Percentiles rank a stretch among this genome's conserved stretches.
Conservation (phyloP, 78 protist species). For the Corallochytrium limacisporum region DNA sequence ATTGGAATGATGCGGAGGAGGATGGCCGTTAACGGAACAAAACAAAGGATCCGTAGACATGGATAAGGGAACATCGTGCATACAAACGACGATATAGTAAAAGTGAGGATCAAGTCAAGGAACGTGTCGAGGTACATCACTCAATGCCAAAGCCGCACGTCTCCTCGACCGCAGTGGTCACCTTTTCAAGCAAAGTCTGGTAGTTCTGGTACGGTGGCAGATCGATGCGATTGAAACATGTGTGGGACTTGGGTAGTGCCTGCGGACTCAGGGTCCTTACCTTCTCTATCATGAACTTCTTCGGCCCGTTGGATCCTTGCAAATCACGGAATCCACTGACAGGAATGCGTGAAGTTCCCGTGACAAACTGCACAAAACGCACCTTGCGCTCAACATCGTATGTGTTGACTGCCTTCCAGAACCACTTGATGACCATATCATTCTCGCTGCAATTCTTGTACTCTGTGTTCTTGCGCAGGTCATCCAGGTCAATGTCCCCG, state of each 20-base stretch:
- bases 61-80: too few species aligned
- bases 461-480: conserved; percentile 14
- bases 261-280: too few species aligned
- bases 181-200: conserved; percentile 16
- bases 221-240: conserved; percentile 51
- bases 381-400: conserved; percentile 16
- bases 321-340: conserved; percentile 43
- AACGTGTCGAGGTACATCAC: too few species aligned
- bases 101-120: too few species aligned
- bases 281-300: conserved; percentile 13
- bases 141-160: conserved; percentile 27
- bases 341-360: conserved; percentile 65
- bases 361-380: conserved; percentile 48
- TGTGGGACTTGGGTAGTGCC: too few species aligned
- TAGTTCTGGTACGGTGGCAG: background rate
- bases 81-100: too few species aligned
- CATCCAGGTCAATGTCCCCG: conserved; percentile 23
- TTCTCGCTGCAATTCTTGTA: conserved; percentile 7
- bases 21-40: too few species aligned
- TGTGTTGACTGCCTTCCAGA: conserved; percentile 24
- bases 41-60: too few species aligned
- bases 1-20: too few species aligned
- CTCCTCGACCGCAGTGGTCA: conserved; percentile 31
- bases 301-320: conserved; percentile 26
- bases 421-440: conserved; percentile 6